phyloP scores from a whole-genome alignment of 495 filamentous ascomycete species.

The Xylaria intraflava region DNA sequence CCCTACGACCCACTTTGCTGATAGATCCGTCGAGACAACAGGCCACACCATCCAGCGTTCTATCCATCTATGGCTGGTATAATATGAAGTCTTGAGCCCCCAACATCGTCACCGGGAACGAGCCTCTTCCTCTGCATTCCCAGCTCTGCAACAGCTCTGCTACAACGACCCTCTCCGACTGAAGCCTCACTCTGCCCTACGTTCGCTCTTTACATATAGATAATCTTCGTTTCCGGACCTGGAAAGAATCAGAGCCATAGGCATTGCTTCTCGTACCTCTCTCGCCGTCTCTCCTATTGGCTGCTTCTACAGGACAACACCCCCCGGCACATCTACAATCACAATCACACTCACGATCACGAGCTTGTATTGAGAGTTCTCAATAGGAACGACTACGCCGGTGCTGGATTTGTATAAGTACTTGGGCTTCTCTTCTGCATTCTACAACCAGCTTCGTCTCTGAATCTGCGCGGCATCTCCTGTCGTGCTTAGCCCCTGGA shows the following conservation, averaged over 20 bases:
- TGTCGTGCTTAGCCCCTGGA: neutral
- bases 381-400: neutral
- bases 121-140: constrained; percentile 18
- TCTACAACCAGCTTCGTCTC: neutral
- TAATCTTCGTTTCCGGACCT: neutral
- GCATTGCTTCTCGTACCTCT: neutral
- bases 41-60: constrained; percentile 8
- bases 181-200: constrained; percentile 4
- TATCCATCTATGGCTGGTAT: constrained; percentile 11
- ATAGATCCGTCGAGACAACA: constrained; percentile 16
- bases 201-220: constrained; percentile 2
- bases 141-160: constrained; percentile 19
- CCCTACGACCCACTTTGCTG: constrained; percentile 17
- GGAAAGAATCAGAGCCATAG: neutral
- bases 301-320: neutral
- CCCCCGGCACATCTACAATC: neutral
- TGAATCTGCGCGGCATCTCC: neutral
- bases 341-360: too few relatives aligned
- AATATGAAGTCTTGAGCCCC: constrained; percentile 26
- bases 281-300: neutral
- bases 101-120: constrained; percentile 20
- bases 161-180: constrained; percentile 8
- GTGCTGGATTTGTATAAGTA: neutral
- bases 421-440: too few relatives aligned
- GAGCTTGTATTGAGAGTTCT: too few relatives aligned